A percentile compares a stretch with the other conserved stretches of the same genome.
Evolutionary conservation across 2,329 filamentous ascomycete species (phyloP).

Genomic region (Xylaria sp.): DNA sequence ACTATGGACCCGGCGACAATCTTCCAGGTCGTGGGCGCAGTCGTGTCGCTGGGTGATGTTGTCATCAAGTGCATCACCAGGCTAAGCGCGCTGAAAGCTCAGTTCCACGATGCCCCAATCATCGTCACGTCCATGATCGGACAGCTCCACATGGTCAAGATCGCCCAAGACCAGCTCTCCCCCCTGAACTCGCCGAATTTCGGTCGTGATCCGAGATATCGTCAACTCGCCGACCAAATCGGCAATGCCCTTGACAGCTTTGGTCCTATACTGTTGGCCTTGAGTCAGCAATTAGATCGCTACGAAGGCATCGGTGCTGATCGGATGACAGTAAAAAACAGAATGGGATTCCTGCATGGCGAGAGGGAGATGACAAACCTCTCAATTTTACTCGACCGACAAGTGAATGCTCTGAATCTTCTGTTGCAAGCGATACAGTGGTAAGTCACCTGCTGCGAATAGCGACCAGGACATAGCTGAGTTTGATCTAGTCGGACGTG

Average conservation of each 20-base stretch:
- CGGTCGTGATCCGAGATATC: constrained; percentile 31
- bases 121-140: constrained; percentile 39
- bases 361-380: constrained; percentile 38
- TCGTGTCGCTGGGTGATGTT: constrained; percentile 35
- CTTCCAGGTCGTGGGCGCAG: constrained; percentile 36
- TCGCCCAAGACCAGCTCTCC: constrained; percentile 36
- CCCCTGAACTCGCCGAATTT: constrained; percentile 14
- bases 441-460: constrained; percentile 18
- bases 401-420: constrained; percentile 39
- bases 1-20: constrained; percentile 38
- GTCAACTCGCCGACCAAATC: constrained; percentile 34
- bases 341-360: constrained; percentile 31
- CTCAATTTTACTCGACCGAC: constrained; percentile 38
- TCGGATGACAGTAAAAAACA: constrained; percentile 21
- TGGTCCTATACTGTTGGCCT: constrained; percentile 57
- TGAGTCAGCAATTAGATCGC: constrained; percentile 29
- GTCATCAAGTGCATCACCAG: constrained; percentile 36
- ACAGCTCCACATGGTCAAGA: constrained; percentile 38
- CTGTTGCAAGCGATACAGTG: constrained; percentile 40
- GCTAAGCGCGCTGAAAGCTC: constrained; percentile 35
- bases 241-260: constrained; percentile 52
- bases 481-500: constrained; percentile 24
- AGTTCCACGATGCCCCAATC: constrained; percentile 36
- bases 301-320: constrained; percentile 1
- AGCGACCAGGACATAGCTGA: constrained; percentile 3